These are phyloP conservation scores for Suillus americanus DNA, from an alignment of 768 basidiomycete species.

Conservation along the genomic window DNA sequence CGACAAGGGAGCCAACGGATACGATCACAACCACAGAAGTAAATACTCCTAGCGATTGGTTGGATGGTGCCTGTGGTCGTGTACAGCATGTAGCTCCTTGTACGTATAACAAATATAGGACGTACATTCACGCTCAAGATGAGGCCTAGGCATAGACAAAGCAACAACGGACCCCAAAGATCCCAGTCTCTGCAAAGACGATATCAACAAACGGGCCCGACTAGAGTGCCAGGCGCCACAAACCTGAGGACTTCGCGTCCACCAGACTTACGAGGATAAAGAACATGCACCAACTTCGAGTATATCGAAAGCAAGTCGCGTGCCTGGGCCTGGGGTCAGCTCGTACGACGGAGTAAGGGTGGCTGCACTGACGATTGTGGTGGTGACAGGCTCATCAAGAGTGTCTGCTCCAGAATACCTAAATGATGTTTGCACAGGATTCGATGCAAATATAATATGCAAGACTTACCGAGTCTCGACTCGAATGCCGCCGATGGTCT, in stretches of 20 bases:
- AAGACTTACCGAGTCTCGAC: constrained; percentile 79
- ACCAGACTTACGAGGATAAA: constrained; percentile 77
- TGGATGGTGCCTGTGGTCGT: constrained; percentile 65
- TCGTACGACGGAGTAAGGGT: constrained; percentile 7
- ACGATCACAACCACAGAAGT: constrained; percentile 94
- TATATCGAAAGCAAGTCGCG: constrained; percentile 91
- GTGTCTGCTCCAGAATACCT: constrained; percentile 84
- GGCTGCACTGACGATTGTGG: constrained; percentile 73
- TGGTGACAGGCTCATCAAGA: constrained; percentile 86
- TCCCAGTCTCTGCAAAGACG: constrained; percentile 81
- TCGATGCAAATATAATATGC: neutral
- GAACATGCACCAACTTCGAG: constrained; percentile 88
- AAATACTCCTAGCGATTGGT: constrained; percentile 86
- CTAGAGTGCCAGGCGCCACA: constrained; percentile 13
- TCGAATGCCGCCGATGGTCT: constrained; percentile 80
- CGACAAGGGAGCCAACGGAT: constrained; percentile 84
- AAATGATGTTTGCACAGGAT: neutral
- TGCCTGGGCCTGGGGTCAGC: constrained; percentile 47
- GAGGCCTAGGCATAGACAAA: constrained; percentile 77
- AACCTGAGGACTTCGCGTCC: constrained; percentile 83
- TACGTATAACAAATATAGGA: constrained; percentile 4
- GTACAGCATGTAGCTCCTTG: neutral
- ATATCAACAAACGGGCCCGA: constrained; percentile 6
- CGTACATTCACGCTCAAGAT: constrained; percentile 84
- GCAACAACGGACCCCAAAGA: constrained; percentile 91